A percentile compares a stretch with the other conserved stretches of the same genome.
Evolutionary conservation across 2,329 filamentous ascomycete species (phyloP).

Genomic region (Fusarium tricinctum): DNA sequence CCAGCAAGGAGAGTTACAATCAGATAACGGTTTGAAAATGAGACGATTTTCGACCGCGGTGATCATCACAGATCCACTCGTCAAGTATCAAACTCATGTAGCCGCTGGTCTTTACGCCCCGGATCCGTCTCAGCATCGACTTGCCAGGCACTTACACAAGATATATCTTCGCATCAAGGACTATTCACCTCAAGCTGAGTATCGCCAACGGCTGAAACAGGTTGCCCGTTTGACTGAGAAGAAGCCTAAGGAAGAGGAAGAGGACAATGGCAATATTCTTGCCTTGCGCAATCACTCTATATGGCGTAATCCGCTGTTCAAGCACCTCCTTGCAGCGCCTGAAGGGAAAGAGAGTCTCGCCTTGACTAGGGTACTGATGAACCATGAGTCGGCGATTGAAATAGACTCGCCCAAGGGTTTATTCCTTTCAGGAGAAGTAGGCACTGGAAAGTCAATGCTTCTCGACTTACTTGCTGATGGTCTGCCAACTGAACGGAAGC

Average conservation of each 20-base stretch:
- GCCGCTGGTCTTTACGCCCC: slow-evolving; percentile 75
- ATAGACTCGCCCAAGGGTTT: slow-evolving; percentile 81
- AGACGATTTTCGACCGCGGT: slow-evolving; percentile 63
- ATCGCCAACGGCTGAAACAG: slow-evolving; percentile 74
- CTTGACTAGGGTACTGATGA: slow-evolving; percentile 76
- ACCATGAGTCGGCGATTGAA: slow-evolving; percentile 77
- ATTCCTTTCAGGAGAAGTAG: slow-evolving; percentile 84
- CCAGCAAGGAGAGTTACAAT: not conserved
- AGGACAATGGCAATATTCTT: slow-evolving; percentile 55
- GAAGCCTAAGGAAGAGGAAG: slow-evolving; percentile 46
- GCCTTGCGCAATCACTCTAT: slow-evolving; percentile 69
- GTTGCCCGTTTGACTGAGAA: slow-evolving; percentile 64
- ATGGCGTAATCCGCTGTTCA: slow-evolving; percentile 70
- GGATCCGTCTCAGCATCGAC: slow-evolving; percentile 78
- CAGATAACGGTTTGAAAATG: slow-evolving; percentile 39
- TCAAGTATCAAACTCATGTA: slow-evolving; percentile 80
- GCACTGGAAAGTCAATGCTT: slow-evolving; percentile 88
- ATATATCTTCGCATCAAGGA: slow-evolving; percentile 82
- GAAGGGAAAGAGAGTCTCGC: slow-evolving; percentile 72
- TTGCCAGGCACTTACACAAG: slow-evolving; percentile 82
- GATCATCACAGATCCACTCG: slow-evolving; percentile 78
- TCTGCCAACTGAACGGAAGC: slow-evolving; percentile 79
- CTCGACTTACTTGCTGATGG: slow-evolving; percentile 84
- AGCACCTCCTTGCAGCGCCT: slow-evolving; percentile 69
- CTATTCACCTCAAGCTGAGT: slow-evolving; percentile 80